Evolutionary conservation across 2,329 filamentous ascomycete species (phyloP).

Genomic region (Venturia carpophila): DNA sequence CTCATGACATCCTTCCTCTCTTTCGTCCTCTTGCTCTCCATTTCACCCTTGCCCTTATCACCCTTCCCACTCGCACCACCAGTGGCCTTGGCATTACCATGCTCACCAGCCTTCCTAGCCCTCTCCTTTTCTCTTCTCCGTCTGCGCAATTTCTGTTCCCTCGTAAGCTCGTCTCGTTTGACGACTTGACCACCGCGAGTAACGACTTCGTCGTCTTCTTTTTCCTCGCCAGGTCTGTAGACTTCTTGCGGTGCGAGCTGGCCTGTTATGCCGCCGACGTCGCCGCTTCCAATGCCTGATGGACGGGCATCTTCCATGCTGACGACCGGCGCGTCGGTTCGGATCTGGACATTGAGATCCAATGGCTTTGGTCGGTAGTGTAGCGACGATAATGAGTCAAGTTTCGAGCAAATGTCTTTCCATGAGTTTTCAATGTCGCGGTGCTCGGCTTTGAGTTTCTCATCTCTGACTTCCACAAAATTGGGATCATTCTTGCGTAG

Average conservation of each 20-base stretch:
- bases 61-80: conserved; percentile 36
- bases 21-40: conserved; percentile 55
- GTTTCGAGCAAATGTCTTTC: conserved; percentile 68
- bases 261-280: conserved; percentile 54
- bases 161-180: conserved; percentile 74
- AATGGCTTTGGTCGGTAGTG: conserved; percentile 89
- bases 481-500: conserved; percentile 68
- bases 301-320: conserved; percentile 94
- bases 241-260: conserved; percentile 91
- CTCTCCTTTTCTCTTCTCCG: conserved; percentile 80
- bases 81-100: conserved; percentile 22
- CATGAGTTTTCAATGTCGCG: conserved; percentile 75
- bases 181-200: conserved; percentile 70
- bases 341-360: conserved; percentile 73
- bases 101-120: conserved; percentile 59
- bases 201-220: conserved; percentile 62
- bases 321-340: conserved; percentile 84
- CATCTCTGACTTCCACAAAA: conserved; percentile 73
- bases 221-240: conserved; percentile 70
- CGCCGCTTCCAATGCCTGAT: conserved; percentile 57
- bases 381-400: conserved; percentile 87
- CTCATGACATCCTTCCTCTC: conserved; percentile 52
- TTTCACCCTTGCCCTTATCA: conserved; percentile 37
- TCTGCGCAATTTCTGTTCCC: conserved; percentile 73
- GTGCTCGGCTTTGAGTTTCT: conserved; percentile 75